phyloP scores from a whole-genome alignment of 129 eudicot species.

The Smallanthus sonchifolius region DNA sequence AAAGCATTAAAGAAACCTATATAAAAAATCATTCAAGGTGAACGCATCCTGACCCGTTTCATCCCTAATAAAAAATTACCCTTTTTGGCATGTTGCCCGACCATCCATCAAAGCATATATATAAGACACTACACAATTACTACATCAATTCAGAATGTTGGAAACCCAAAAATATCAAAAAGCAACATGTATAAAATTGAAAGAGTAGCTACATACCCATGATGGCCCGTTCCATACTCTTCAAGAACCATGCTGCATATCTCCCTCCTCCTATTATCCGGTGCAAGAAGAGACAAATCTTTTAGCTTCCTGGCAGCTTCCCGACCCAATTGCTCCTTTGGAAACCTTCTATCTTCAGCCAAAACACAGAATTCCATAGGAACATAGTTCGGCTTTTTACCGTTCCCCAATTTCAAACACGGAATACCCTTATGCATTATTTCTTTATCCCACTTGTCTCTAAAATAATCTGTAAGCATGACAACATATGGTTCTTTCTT shows the following conservation, averaged over 20 bases:
- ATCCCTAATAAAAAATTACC: not conserved
- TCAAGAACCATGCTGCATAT: no score
- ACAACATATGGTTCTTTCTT: slow-evolving; percentile 17
- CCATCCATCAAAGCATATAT: not conserved
- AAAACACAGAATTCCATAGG: slow-evolving; percentile 68
- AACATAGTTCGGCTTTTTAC: slow-evolving; percentile 38
- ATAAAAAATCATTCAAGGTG: no score
- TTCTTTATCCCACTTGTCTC: slow-evolving; percentile 39
- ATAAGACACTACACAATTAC: not conserved
- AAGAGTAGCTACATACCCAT: no score
- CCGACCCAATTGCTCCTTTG: slow-evolving; percentile 46
- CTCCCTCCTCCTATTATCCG: no score
- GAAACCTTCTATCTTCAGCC: slow-evolving; percentile 58
- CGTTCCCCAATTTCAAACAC: slow-evolving; percentile 54
- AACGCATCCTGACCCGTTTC: not conserved
- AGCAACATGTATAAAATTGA: not conserved
- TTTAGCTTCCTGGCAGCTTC: slow-evolving; percentile 30
- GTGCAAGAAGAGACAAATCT: slow-evolving; percentile 43
- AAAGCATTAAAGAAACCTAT: no score
- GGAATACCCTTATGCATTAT: slow-evolving; percentile 44
- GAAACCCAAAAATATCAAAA: not conserved
- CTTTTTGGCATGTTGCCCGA: not conserved
- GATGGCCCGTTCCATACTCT: no score
- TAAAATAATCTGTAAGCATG: slow-evolving; percentile 47
- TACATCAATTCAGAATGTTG: not conserved